Percentiles rank a stretch among this genome's conserved stretches.
Evolutionary conservation across 2,329 filamentous ascomycete genomes (phyloP).

Genomic region (Cercospora janseana): DNA sequence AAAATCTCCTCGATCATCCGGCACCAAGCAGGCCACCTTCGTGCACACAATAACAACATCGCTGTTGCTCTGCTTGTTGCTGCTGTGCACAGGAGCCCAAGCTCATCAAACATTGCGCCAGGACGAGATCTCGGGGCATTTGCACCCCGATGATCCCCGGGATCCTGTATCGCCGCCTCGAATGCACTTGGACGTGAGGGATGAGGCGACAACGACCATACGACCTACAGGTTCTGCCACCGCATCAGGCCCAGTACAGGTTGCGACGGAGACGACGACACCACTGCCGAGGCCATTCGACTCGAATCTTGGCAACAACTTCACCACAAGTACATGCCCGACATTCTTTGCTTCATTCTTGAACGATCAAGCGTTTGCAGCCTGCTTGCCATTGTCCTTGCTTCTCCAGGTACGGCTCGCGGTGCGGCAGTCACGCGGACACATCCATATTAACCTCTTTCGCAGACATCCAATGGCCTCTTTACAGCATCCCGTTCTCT

Average conservation of each 20-base stretch:
- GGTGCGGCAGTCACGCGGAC: neutral
- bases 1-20: conserved; percentile 11
- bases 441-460: conserved; percentile 4
- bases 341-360: conserved; percentile 68
- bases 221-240: conserved; percentile 21
- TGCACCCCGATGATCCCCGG: conserved; percentile 33
- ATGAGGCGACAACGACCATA: conserved; percentile 23
- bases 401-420: conserved; percentile 66
- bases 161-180: conserved; percentile 28
- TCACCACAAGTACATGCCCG: conserved; percentile 56
- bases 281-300: conserved; percentile 48
- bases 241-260: conserved; percentile 22
- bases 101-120: conserved; percentile 23
- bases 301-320: conserved; percentile 52
- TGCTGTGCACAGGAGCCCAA: conserved; percentile 25
- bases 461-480: conserved; percentile 75
- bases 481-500: conserved; percentile 74
- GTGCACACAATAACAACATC: conserved; percentile 15
- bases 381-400: conserved; percentile 80
- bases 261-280: conserved; percentile 25
- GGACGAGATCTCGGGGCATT: conserved; percentile 18
- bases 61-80: conserved; percentile 27
- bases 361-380: conserved; percentile 62
- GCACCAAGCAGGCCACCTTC: neutral
- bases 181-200: conserved; percentile 28